Evolutionary conservation across 768 basidiomycete species (phyloP), one percentile per base, ranked within the genome.

Genomic region (Tylopilus rubrobrunneus): DNA sequence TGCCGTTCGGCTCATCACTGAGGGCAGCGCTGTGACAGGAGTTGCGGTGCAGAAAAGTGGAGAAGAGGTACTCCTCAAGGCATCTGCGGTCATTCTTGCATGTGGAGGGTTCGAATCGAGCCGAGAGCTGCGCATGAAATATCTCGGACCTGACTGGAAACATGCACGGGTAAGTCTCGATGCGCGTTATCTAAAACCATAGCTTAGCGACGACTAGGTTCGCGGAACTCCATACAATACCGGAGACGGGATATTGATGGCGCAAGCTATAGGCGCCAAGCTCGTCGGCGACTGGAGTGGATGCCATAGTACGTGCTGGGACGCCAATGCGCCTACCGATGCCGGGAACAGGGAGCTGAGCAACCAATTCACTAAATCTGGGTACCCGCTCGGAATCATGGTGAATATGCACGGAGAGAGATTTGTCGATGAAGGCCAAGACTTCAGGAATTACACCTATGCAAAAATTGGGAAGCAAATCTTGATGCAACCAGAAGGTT

Each of bases 301-400:
- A n/a, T 88, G 86, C 57, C 86, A 87, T 60, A 84, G 82, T 55
- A 86, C 85, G 5, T 80, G 79, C 61, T 87, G 86, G 86, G 86
- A 86, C 60, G 82, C 82, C 17, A 76, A 85, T 59, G 81, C 84
- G 1, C 70, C 77, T 1, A 54, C 67, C 19, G 70, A 81, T 31
- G 63, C 69, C 15, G 85, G 86, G 19, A 74, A 81, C 52, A 79
- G 84, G 47, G 71, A 73, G 45, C 66, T 85, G 51, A 85, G 81
- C 53, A 87, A 89, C 63, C 84, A 85, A 57, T 85, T 76, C 66
- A 87, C 86, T 7, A 87, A 87, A 67, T 86, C 85, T 10, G 84
- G 86, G 1, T 87, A 87, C 61, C 85, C 86, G 3, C 71, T 86
- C 10, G 85, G 86, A 2, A 74, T 88, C 55, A 87, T 86, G 85